A percentile compares a stretch with the other conserved stretches of the same genome.
Evolutionary conservation across 2,329 filamentous ascomycete species (phyloP).

Genomic region (Pseudogymnoascus sp.): DNA sequence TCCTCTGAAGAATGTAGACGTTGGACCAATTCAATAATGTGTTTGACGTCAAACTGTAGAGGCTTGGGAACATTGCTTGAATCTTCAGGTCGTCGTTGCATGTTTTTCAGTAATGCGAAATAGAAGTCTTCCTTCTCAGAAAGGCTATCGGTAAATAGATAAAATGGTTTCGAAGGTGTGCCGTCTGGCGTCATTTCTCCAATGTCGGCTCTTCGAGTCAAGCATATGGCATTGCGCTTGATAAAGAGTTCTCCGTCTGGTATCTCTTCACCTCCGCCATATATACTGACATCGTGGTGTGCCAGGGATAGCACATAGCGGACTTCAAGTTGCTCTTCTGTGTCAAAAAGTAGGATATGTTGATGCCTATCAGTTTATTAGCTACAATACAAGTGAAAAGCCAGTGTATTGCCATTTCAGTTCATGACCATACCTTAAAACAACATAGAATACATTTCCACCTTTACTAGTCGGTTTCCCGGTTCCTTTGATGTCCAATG

Average conservation of each 20-base stretch:
- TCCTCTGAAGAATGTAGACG: constrained; percentile 87
- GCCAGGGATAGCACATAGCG: constrained; percentile 90
- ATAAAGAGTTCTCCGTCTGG: constrained; percentile 93
- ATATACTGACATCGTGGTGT: constrained; percentile 78
- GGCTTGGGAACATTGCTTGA: constrained; percentile 57
- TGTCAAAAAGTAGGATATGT: constrained; percentile 95
- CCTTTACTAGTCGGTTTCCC: constrained; percentile 46
- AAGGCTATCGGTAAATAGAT: constrained; percentile 87
- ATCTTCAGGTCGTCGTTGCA: constrained; percentile 58
- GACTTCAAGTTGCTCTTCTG: constrained; percentile 89
- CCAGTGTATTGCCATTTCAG: constrained; percentile 15
- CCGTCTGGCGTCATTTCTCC: constrained; percentile 49
- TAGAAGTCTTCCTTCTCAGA: constrained; percentile 99
- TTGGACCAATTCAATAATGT: constrained; percentile 85
- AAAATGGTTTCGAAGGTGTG: constrained; percentile 72
- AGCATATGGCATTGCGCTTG: constrained; percentile 82
- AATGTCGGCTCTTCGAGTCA: constrained; percentile 57
- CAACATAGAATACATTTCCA: constrained; percentile 88
- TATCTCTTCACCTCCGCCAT: constrained; percentile 69
- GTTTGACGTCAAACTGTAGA: constrained; percentile 70
- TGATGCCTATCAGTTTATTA: constrained; percentile 57
- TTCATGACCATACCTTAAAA: constrained; percentile 57
- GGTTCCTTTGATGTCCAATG: constrained; percentile 28
- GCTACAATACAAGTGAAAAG: constrained; percentile 7
- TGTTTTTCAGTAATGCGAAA: constrained; percentile 79